phyloP scores from a whole-genome alignment of 495 filamentous ascomycete genomes.

The Penicillium arizonense region DNA sequence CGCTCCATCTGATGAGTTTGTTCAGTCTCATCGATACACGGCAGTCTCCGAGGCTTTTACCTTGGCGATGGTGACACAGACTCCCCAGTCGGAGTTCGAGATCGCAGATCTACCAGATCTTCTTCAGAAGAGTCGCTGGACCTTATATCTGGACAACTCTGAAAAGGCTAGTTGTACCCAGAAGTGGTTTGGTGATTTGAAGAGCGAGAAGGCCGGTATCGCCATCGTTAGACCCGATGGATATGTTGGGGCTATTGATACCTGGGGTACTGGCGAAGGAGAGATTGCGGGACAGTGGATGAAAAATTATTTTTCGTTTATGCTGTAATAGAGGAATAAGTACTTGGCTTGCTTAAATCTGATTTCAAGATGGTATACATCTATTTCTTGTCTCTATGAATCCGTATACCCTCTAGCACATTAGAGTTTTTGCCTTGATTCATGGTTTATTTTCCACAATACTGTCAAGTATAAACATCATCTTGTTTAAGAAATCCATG shows the following conservation, averaged over 20 bases:
- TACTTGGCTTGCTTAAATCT: too few species aligned
- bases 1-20: conserved; percentile 53
- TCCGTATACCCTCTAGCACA: too few species aligned
- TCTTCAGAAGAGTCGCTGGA: conserved; percentile 62
- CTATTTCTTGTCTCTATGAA: too few species aligned
- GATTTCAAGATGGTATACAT: too few species aligned
- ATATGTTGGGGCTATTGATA: conserved; percentile 59
- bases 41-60: conserved; percentile 58
- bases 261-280: conserved; percentile 48
- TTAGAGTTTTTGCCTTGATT: too few species aligned
- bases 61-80: conserved; percentile 55
- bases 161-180: conserved; percentile 53
- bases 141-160: conserved; percentile 62
- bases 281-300: conserved; percentile 52
- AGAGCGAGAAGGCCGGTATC: conserved; percentile 50
- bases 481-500: too few species aligned
- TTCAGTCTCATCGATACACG: conserved; percentile 60
- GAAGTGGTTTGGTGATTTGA: conserved; percentile 62
- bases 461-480: too few species aligned
- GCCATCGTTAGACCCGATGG: conserved; percentile 67
- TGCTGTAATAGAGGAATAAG: conserved; percentile 1
- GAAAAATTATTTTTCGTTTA: conserved; percentile 54
- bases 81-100: conserved; percentile 56
- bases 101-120: conserved; percentile 56
- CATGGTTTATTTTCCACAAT: too few species aligned